Base-by-base conservation (phyloP, 176 grass and related monocot genomes). In the Poa pratensis region DNA sequence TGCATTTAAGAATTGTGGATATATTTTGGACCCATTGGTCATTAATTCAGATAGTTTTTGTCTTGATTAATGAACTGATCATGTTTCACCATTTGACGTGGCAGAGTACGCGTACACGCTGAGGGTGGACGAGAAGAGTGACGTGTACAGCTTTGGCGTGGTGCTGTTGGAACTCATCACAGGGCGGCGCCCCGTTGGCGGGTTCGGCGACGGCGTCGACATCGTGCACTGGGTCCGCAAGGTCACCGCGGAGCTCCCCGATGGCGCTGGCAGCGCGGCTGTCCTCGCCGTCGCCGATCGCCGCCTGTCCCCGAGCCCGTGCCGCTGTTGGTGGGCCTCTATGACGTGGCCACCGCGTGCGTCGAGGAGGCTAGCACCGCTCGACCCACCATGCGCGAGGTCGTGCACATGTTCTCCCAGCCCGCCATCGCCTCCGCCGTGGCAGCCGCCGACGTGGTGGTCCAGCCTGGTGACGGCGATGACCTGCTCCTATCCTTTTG, bases 61-160 rank as follows among this genome's bases (percentile, higher is more conserved):
- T 11, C 13, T 61, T 27, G 35, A 62, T 64, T 16, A 63, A 30
- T 7, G 4, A 12, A 19, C 7, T 19, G 4, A 26, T 30, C 11
- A 8, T 8, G 17, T 62, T 0, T 30, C 48, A 4, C 4, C 5
- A 0, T 46, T 0, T 58, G 12, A 9, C 6, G 1, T 52, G 46
- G 20, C 83, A 97, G 94, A 97, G 24, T 97, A 97, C 24, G 94
- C 92, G 0, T 97, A 97, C 73, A 97, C 94, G 11, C 90, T 97
- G 2, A 77, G 86, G 2, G 94, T 97, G 77, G 94, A 97, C 11
- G 94, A 91, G 19, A 93, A 86, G 91, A 94, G 91, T 69, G 96
- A 99, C 73, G 96, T 99, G 23, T 99, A 99, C 71, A 96, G 93
- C 89, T 99, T 86, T 55, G 93, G 96, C 20, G 96, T 96, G 3